Conservation (phyloP, 345 rosid species). For the Leavenworthia alabamica region DNA sequence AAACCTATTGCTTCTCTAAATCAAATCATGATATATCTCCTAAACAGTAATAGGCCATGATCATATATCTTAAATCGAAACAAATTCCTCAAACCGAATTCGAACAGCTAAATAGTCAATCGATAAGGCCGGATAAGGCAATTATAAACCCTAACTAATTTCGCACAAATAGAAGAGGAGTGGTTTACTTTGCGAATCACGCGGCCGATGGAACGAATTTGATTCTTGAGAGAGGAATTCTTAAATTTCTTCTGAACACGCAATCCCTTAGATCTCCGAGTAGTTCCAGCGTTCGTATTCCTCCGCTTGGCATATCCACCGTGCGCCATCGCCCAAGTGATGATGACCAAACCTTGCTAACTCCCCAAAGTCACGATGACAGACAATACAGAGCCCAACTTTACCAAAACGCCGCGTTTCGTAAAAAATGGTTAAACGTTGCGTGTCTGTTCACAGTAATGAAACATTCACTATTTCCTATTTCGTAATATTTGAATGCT, state of each 20-base stretch:
- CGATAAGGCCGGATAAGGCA: background rate
- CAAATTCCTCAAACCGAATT: background rate
- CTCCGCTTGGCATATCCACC: constrained; percentile 11
- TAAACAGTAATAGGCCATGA: background rate
- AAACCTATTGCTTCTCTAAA: background rate
- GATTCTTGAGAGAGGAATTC: constrained; percentile 67
- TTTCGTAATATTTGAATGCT: no score
- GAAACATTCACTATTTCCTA: no score
- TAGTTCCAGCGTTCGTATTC: constrained; percentile 23
- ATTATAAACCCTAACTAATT: background rate
- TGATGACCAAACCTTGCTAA: background rate
- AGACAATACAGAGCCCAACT: no score
- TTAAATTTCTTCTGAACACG: constrained; percentile 64
- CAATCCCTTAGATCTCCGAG: constrained; percentile 59
- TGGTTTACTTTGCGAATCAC: constrained; percentile 6
- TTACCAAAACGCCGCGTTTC: no score
- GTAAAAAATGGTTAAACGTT: no score
- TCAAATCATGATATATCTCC: background rate
- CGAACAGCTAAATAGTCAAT: background rate
- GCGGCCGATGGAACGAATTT: constrained; percentile 22
- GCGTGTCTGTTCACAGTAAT: no score
- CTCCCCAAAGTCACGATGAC: background rate
- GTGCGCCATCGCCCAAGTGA: constrained; percentile 6
- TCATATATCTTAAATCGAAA: background rate
- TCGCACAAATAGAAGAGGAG: background rate